Evolutionary conservation across 495 filamentous ascomycete genomes (phyloP).

Genomic region (Parmelia sp.): DNA sequence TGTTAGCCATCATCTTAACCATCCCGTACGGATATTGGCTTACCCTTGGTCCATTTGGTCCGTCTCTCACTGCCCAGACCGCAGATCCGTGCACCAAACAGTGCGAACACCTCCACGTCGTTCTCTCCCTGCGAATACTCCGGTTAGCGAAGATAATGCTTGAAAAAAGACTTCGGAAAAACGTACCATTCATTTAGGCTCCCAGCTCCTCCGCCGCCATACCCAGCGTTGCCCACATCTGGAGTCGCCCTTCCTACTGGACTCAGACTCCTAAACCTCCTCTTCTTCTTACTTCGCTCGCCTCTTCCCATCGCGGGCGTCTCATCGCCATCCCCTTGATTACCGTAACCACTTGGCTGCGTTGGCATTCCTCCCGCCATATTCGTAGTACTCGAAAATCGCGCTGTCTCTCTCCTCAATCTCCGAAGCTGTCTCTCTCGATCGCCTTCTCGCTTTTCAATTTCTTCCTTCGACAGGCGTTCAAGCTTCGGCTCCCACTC

Average conservation of each 20-base stretch:
- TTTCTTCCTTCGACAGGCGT: constrained; percentile 85
- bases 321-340: constrained; percentile 44
- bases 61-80: constrained; percentile 92
- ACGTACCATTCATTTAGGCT: constrained; percentile 58
- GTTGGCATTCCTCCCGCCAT: constrained; percentile 61
- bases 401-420: constrained; percentile 80
- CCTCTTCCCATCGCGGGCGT: constrained; percentile 70
- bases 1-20: not conserved
- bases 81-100: constrained; percentile 82
- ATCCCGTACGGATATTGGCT: constrained; percentile 27
- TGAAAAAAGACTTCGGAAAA: constrained; percentile 31
- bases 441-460: constrained; percentile 94
- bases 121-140: constrained; percentile 54
- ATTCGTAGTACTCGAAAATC: constrained; percentile 78
- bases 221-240: constrained; percentile 59
- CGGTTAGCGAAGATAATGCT: constrained; percentile 19
- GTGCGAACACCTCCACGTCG: constrained; percentile 84
- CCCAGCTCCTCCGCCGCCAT: constrained; percentile 60
- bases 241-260: constrained; percentile 70
- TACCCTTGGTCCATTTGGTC: constrained; percentile 78
- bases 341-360: constrained; percentile 52
- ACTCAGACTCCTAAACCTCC: constrained; percentile 82
- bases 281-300: constrained; percentile 88
- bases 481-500: constrained; percentile 96
- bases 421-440: constrained; percentile 84